Base-by-base conservation (phyloP, 2,329 filamentous ascomycete genomes). In the Colletotrichum lini region DNA sequence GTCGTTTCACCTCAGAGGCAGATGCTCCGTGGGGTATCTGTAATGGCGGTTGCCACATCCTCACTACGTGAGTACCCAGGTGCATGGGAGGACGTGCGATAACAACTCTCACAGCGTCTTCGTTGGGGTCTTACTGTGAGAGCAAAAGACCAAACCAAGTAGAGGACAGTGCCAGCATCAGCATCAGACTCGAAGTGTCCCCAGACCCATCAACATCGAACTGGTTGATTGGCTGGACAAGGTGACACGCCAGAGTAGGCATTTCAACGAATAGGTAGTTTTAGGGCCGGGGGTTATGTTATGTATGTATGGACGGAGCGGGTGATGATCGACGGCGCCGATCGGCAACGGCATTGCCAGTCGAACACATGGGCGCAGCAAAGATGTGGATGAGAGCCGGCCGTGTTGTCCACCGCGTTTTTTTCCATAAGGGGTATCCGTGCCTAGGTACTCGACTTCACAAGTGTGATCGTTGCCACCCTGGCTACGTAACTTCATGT, bases 301-400 rank as follows among this genome's bases (percentile, higher is more conserved):
- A 8, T 38, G 35, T 10, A 38, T 38, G 35, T 2, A 38, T 42
- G 60, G 38, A 50, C 60, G 47, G 21, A 21, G 35, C 9, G 21
- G 21, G 47, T 38, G 57, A n/a, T 52, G 65, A 67, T 67, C 57
- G 40, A 38, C 65, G 40, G 7, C 18, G 23, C n/a, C 23, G 65
- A 62, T 67, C 65, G 65, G 47, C 65, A 54, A 38, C 16, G 49
- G 47, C 4, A 54, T 62, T 67, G 54, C 47, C 47, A 56, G 49
- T 49, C 21, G 49, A 47, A 35, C 40, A 65, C 12, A 35, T 38
- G 42, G 13, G 54, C 35, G 18, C 40, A 23, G 23, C 56, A n/a
- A 45, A 44, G 42, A 44, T 44, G 42, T 44, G 12, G 6, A 13
- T 35, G 30, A 35, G 1, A 35, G 30, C 35, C 8, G 35, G 35